phyloP scores from a whole-genome alignment of 805 yeast species.

The Candida pseudoglaebosa region DNA sequence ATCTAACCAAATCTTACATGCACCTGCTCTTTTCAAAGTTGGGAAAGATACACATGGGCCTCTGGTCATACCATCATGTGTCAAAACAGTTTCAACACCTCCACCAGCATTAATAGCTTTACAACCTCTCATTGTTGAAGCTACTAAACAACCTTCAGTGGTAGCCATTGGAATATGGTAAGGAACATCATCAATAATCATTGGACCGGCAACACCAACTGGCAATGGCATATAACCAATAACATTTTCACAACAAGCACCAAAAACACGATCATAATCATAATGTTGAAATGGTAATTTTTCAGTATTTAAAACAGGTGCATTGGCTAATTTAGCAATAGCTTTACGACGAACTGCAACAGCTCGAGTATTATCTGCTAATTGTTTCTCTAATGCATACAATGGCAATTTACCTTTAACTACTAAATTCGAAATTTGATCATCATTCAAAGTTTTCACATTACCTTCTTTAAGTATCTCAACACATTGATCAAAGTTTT shows the following conservation, averaged over 20 bases:
- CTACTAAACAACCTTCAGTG: conserved; percentile 97
- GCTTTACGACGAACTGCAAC: conserved; percentile 90
- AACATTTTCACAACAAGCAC: conserved; percentile 99
- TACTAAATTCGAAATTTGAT: conserved; percentile 70
- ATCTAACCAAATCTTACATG: conserved; percentile 92
- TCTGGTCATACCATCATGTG: conserved; percentile 98
- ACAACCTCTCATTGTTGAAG: conserved; percentile 98
- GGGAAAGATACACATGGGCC: conserved; percentile 97
- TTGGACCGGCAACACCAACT: conserved; percentile 96
- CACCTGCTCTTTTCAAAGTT: conserved; percentile 80
- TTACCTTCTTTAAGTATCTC: conserved; percentile 66
- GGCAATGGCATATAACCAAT: conserved; percentile 96
- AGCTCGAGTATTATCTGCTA: conserved; percentile 86
- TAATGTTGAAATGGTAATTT: conserved; percentile 77
- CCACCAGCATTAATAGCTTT: conserved; percentile 97
- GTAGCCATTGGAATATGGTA: conserved; percentile 98
- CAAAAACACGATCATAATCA: conserved; percentile 93
- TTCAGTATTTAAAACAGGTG: conserved; percentile 69
- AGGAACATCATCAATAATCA: conserved; percentile 83
- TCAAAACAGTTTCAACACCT: conserved; percentile 87
- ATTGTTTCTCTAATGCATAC: conserved; percentile 90
- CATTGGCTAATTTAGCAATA: conserved; percentile 77
- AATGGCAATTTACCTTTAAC: conserved; percentile 78
- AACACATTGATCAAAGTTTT: conserved; percentile 60
- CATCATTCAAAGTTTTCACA: conserved; percentile 60